A percentile compares a stretch with the other conserved stretches of the same genome.
phyloP scores from a whole-genome alignment of 176 grass and related monocot species.

The Microstegium vimineum region DNA sequence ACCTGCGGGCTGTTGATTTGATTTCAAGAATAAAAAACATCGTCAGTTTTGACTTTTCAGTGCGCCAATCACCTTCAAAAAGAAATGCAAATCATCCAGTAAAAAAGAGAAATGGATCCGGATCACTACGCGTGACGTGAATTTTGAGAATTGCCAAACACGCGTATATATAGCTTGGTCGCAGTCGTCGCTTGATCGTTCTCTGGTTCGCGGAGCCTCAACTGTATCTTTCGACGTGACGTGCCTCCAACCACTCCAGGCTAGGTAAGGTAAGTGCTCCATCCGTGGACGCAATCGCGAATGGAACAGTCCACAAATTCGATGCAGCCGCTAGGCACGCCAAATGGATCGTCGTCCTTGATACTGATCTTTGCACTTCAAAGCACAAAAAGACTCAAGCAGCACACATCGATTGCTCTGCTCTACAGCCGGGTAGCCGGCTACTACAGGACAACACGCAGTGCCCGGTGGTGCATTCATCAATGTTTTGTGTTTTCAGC shows the following conservation, averaged over 20 bases:
- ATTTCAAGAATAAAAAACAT: too few species aligned
- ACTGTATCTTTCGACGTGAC: conserved; percentile 24
- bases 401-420: background rate
- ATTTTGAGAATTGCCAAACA: background rate
- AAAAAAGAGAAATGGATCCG: too few species aligned
- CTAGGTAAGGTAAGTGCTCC: background rate
- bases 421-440: background rate
- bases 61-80: too few species aligned
- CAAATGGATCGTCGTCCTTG: background rate
- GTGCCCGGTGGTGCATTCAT: background rate
- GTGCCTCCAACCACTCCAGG: background rate
- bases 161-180: too few species aligned
- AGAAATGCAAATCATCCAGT: background rate
- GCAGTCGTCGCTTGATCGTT: background rate
- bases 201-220: background rate
- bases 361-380: background rate
- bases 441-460: too few species aligned
- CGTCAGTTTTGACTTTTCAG: background rate
- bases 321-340: background rate
- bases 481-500: background rate
- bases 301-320: background rate
- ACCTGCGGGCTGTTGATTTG: conserved; percentile 61
- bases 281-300: conserved; percentile 23
- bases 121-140: too few species aligned
- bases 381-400: background rate